Percentiles rank a stretch among this genome's conserved stretches.
These are phyloP conservation scores for Aureobasidium subglaciale DNA, from an alignment of 2,329 filamentous ascomycete species.

Conservation along the genomic window DNA sequence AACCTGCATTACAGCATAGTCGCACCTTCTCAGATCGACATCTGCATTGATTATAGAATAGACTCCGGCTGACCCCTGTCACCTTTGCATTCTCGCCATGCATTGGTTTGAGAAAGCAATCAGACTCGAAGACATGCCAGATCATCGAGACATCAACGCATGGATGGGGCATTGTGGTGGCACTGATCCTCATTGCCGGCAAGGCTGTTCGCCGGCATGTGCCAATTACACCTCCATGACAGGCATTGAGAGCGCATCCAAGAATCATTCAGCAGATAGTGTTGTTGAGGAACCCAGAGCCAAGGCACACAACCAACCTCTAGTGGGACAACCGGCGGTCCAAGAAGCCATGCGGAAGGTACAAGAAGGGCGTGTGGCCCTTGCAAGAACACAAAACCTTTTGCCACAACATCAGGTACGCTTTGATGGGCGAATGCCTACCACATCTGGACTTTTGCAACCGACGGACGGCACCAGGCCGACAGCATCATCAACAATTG, in stretches of 20 bases:
- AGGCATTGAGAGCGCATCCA: background rate
- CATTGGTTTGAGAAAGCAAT: background rate
- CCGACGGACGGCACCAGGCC: no score
- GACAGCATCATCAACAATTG: background rate
- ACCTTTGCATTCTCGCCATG: background rate
- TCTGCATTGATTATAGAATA: background rate
- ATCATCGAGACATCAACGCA: background rate
- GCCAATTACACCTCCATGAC: background rate
- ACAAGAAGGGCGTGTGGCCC: background rate
- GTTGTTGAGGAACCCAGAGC: background rate
- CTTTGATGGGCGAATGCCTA: background rate
- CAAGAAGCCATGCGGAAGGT: background rate
- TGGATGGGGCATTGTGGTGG: background rate
- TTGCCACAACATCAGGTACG: background rate
- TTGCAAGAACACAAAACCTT: background rate
- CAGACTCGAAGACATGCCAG: background rate
- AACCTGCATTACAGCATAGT: background rate
- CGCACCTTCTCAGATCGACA: background rate
- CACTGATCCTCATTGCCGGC: background rate
- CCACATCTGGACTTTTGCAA: background rate
- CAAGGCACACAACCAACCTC: background rate
- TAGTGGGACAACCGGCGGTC: background rate
- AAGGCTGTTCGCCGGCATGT: background rate
- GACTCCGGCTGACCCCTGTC: background rate
- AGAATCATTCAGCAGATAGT: background rate